Percentiles rank a stretch among this genome's conserved stretches.
Conservation (phyloP, 192 early-diverging fungal species). For the Coemansia sp. region DNA sequence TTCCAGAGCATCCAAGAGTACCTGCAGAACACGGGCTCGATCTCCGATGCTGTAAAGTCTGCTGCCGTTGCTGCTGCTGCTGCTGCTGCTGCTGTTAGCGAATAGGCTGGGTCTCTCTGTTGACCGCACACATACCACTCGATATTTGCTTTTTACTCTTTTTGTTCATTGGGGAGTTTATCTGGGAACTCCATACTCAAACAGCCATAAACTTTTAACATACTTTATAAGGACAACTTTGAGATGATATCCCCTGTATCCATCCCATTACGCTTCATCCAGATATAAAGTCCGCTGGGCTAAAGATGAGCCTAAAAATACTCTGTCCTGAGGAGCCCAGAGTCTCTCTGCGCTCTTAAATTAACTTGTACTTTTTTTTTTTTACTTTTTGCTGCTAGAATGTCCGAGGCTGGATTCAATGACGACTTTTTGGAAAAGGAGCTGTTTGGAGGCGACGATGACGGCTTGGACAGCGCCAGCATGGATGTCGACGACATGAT, state of each 20-base stretch:
- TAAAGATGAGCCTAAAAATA: no score
- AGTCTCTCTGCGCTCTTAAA: not conserved
- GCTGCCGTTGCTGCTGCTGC: not conserved
- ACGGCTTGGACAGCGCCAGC: slow-evolving; percentile 26
- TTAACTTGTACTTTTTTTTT: not conserved
- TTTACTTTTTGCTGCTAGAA: slow-evolving; percentile 5
- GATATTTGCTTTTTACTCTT: slow-evolving; percentile 1
- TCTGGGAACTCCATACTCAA: no score
- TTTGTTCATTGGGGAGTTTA: not conserved
- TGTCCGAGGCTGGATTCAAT: slow-evolving; percentile 44
- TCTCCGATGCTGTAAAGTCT: not conserved
- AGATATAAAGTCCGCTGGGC: no score
- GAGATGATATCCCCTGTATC: no score
- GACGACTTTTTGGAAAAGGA: slow-evolving; percentile 52
- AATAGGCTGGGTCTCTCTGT: not conserved
- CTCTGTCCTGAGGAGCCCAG: no score
- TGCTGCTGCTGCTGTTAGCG: not conserved
- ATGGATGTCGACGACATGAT: slow-evolving; percentile 52
- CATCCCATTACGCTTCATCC: no score
- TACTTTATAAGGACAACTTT: no score
- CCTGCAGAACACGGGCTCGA: slow-evolving; percentile 41
- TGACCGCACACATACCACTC: not conserved
- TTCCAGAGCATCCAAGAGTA: slow-evolving; percentile 54
- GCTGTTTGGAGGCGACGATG: slow-evolving; percentile 51
- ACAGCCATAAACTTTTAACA: no score